Base-by-base conservation (phyloP, 2,329 filamentous ascomycete species). In the Saccharata proteae region DNA sequence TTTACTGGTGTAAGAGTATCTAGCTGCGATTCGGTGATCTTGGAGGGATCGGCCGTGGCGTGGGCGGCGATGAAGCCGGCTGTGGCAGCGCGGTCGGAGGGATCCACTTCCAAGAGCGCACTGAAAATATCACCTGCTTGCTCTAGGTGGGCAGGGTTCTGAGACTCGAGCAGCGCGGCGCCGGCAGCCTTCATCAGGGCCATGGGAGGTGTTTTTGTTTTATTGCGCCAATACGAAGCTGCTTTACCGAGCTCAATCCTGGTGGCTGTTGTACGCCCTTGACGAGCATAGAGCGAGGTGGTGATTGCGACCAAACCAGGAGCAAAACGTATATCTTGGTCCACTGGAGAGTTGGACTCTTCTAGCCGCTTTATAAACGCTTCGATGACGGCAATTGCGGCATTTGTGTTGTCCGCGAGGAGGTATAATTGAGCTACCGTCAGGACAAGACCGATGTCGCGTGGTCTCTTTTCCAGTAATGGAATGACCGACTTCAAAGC, bases 51-150 rank as follows among this genome's bases (percentile, higher is more conserved):
- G 1, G 61, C 63, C 2, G 71, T 71, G 16, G 81, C 79, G 43
- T 81, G 74, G 7, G 85, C 78, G 3, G 90, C 90, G 6, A 96
- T 72, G n/a, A 90, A 73, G 1, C 90, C 90, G 6, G 85, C 85
- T 11, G 74, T 71, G 2, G 81, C 77, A 33, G 79, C 67, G 18
- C 67, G 69, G 44, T 93, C 82, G 22, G 62, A 62, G n/a, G 69
- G 62, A 24, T 84, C 68, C 36, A 74, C 65, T 3, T 70, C 58
- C 40, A 79, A 71, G 9, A 96, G 67, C 28, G 69, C 69, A 30
- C 72, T 67, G 55, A 96, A 96, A 6, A 90, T 77, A n/a, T 80
- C 70, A 3, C 75, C 75, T 0, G 90, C 86, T 1, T 74, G 64
- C 10, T 67, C 55, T 16, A 84, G 61, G 42, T 93, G 81, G 11